Percentiles rank a stretch among this genome's conserved stretches.
Evolutionary conservation across 805 yeast species (phyloP).

Genomic region (Tetrapisispora namnaoensis): DNA sequence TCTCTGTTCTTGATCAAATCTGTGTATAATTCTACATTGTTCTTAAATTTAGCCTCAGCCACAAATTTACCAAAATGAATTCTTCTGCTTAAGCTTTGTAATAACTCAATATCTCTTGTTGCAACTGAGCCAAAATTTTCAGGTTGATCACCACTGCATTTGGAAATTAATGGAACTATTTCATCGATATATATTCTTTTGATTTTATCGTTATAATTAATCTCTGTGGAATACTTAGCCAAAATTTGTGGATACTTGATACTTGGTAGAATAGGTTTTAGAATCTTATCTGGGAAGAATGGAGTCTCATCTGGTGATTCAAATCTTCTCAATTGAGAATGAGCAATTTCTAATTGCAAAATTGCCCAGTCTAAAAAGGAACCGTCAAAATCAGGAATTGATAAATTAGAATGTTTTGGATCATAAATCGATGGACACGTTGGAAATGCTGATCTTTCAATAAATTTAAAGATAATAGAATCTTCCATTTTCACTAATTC

Average conservation of each 20-base stretch:
- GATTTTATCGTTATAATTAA: slow-evolving; percentile 68
- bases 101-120: slow-evolving; percentile 70
- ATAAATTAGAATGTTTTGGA: slow-evolving; percentile 35
- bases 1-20: slow-evolving; percentile 58
- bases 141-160: slow-evolving; percentile 57
- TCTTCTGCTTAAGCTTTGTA: slow-evolving; percentile 83
- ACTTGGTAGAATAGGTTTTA: slow-evolving; percentile 67
- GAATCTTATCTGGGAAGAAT: slow-evolving; percentile 61
- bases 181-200: slow-evolving; percentile 54
- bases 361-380: slow-evolving; percentile 84
- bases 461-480: slow-evolving; percentile 82
- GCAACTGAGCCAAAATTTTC: slow-evolving; percentile 88
- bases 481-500: slow-evolving; percentile 91
- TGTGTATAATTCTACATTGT: slow-evolving; percentile 54
- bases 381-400: slow-evolving; percentile 62
- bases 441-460: slow-evolving; percentile 85
- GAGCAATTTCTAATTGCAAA: slow-evolving; percentile 60
- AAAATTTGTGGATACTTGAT: slow-evolving; percentile 69
- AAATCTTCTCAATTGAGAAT: slow-evolving; percentile 76
- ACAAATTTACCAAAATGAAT: slow-evolving; percentile 97
- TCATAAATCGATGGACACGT: slow-evolving; percentile 68
- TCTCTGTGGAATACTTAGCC: slow-evolving; percentile 62
- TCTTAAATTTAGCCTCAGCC: slow-evolving; percentile 84
- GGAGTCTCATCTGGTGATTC: slow-evolving; percentile 94
- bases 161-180: slow-evolving; percentile 69